Conservation (phyloP, 2,329 filamentous ascomycete species). For the Pestalotiopsis sp. region DNA sequence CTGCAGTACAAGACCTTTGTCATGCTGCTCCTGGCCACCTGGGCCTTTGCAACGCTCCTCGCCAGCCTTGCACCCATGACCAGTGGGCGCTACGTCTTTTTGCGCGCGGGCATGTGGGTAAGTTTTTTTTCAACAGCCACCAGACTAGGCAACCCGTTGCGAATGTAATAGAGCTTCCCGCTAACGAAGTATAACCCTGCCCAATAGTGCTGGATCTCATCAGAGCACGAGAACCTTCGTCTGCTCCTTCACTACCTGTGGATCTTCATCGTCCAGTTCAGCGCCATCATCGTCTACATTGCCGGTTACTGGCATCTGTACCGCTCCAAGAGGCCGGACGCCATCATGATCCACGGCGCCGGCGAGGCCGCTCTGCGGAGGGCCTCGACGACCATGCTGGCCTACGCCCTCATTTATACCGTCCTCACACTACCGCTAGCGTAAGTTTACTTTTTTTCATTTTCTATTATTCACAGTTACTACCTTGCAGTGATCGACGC, state of each 20-base stretch:
- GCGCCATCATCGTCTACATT: constrained; percentile 52
- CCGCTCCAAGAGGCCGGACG: constrained; percentile 18
- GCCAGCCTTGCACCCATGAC: constrained; percentile 46
- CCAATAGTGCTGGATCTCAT: constrained; percentile 54
- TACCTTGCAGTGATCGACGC: background rate
- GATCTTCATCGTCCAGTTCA: constrained; percentile 57
- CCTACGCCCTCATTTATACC: constrained; percentile 54
- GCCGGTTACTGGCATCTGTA: constrained; percentile 34
- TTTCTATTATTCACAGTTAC: no score
- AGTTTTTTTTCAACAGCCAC: background rate
- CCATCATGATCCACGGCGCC: constrained; percentile 18
- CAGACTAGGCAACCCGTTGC: background rate
- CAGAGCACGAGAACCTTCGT: constrained; percentile 45
- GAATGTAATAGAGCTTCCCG: background rate
- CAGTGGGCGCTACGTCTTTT: constrained; percentile 45
- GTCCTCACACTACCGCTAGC: constrained; percentile 53
- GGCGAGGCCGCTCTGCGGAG: constrained; percentile 26
- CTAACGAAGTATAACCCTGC: background rate
- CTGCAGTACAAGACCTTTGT: constrained; percentile 43
- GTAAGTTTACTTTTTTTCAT: constrained; percentile 17
- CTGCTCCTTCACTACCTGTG: constrained; percentile 57
- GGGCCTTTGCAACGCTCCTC: constrained; percentile 46
- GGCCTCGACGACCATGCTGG: constrained; percentile 52
- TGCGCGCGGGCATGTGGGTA: constrained; percentile 52
- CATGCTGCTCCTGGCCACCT: constrained; percentile 37